A percentile compares a stretch with the other conserved stretches of the same genome.
phyloP scores from a whole-genome alignment of 371 early-diverging fungal species.

The Vavraia culicis region DNA sequence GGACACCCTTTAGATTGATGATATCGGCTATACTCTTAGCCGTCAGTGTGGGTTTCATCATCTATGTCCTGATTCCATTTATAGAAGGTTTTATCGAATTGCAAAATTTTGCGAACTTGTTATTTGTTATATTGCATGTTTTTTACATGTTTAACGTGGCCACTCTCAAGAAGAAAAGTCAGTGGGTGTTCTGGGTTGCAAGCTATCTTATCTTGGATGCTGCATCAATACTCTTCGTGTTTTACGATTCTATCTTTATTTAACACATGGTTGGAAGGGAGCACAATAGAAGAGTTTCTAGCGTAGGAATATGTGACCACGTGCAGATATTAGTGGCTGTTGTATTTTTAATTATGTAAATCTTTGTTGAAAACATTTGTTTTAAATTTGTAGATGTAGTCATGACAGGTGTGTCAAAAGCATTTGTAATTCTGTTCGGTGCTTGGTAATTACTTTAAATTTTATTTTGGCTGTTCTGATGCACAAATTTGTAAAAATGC shows the following conservation, averaged over 20 bases:
- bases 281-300: too few relatives aligned
- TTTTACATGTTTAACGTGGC: constrained; percentile 24
- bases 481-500: too few relatives aligned
- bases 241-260: constrained; percentile 26
- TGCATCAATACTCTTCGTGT: constrained; percentile 18
- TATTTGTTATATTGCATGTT: constrained; percentile 21
- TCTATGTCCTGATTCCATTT: constrained; percentile 23
- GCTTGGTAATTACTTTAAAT: too few relatives aligned
- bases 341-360: too few relatives aligned
- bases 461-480: too few relatives aligned
- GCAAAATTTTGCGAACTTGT: constrained; percentile 21
- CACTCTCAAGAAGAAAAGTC: constrained; percentile 20
- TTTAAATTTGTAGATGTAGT: too few relatives aligned
- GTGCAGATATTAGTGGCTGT: too few relatives aligned
- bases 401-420: too few relatives aligned
- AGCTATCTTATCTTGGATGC: constrained; percentile 14
- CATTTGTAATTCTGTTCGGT: too few relatives aligned
- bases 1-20: constrained; percentile 14
- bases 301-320: too few relatives aligned
- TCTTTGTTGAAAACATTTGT: too few relatives aligned
- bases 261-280: too few relatives aligned
- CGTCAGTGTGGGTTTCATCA: constrained; percentile 9
- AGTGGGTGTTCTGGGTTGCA: constrained; percentile 29
- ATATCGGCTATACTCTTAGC: constrained; percentile 8
- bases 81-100: constrained; percentile 15